phyloP scores from a whole-genome alignment of 2,329 filamentous ascomycete genomes.

The Penicillium brasilianum region DNA sequence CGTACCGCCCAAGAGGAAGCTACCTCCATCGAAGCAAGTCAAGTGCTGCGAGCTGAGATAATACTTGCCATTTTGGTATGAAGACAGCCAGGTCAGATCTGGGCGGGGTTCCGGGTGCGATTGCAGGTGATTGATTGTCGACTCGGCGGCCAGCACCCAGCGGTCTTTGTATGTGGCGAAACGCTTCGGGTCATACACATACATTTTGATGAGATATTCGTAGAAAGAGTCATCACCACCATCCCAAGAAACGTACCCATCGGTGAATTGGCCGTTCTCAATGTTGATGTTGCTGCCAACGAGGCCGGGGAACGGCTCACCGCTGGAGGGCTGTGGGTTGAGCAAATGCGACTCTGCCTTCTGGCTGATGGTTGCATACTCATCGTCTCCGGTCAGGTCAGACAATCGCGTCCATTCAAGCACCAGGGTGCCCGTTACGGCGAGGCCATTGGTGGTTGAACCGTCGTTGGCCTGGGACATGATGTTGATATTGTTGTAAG shows the following conservation, averaged over 20 bases:
- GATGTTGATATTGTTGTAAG: conserved; percentile 71
- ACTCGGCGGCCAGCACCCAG: conserved; percentile 77
- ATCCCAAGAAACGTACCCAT: conserved; percentile 74
- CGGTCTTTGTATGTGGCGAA: conserved; percentile 71
- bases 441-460: conserved; percentile 69
- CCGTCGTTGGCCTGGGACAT: conserved; percentile 57
- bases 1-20: conserved; percentile 80
- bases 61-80: conserved; percentile 44
- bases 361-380: conserved; percentile 70
- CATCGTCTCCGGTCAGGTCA: conserved; percentile 70
- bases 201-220: conserved; percentile 93
- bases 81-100: conserved; percentile 69
- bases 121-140: conserved; percentile 71
- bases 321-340: conserved; percentile 63
- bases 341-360: conserved; percentile 73
- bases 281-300: conserved; percentile 71
- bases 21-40: conserved; percentile 83
- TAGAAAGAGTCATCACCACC: conserved; percentile 82
- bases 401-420: conserved; percentile 84
- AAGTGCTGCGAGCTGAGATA: conserved; percentile 56
- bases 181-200: conserved; percentile 71
- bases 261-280: conserved; percentile 67
- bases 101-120: conserved; percentile 69
- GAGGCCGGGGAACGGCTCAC: conserved; percentile 77
- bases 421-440: conserved; percentile 76